Percentiles rank a stretch among this genome's conserved stretches.
These are phyloP conservation scores for Pleurotus tuber-regium DNA, from an alignment of 768 basidiomycete genomes.

Conservation along the genomic window DNA sequence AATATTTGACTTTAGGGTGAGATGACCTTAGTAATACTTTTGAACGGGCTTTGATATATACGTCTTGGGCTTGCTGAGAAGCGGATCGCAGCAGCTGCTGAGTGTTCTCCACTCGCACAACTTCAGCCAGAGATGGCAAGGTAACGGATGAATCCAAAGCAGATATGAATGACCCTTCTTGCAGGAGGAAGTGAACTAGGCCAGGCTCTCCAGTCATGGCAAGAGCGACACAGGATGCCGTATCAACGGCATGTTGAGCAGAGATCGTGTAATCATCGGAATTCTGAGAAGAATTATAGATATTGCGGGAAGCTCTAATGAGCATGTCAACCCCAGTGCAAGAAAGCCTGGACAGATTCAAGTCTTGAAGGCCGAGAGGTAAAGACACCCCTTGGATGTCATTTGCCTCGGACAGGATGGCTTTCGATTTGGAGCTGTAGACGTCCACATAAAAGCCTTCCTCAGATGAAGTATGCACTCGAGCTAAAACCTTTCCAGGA, in stretches of 20 bases:
- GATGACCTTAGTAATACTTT: conserved; percentile 21
- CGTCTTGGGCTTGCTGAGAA: conserved; percentile 28
- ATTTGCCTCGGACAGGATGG: conserved; percentile 31
- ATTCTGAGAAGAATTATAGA: conserved; percentile 27
- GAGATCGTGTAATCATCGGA: background rate
- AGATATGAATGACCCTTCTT: conserved; percentile 1
- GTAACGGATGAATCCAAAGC: background rate
- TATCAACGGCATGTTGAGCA: background rate
- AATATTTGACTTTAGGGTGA: conserved; percentile 30
- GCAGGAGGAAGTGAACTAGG: background rate
- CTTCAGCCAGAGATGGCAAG: background rate
- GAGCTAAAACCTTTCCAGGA: conserved; percentile 52
- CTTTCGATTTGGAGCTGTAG: conserved; percentile 33
- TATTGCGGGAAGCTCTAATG: conserved; percentile 35
- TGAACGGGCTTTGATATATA: conserved; percentile 26
- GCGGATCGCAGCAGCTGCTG: conserved; percentile 11
- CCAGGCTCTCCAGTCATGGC: conserved; percentile 1
- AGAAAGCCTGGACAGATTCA: conserved; percentile 19
- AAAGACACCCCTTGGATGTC: conserved; percentile 31
- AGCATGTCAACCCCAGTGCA: conserved; percentile 34
- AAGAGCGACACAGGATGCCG: conserved; percentile 10
- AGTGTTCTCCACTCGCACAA: background rate
- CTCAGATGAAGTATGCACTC: conserved; percentile 39
- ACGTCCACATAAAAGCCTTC: conserved; percentile 47
- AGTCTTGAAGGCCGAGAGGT: conserved; percentile 20